Percentiles rank a stretch among this genome's conserved stretches.
These are phyloP conservation scores for Fusarium armeniacum DNA, from an alignment of 2,329 filamentous ascomycete species.

Conservation along the genomic window DNA sequence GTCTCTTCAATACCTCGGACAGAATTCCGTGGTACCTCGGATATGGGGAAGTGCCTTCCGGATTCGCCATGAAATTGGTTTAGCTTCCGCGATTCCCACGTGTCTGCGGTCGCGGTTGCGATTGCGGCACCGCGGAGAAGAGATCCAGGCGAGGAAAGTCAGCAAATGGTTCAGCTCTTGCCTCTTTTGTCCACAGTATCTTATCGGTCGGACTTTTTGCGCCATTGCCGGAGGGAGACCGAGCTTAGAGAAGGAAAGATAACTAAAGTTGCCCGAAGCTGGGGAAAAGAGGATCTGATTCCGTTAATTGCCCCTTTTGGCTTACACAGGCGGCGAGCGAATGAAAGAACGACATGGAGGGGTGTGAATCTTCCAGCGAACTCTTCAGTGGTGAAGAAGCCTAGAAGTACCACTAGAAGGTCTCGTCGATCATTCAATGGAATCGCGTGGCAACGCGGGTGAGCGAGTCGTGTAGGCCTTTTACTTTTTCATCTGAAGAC, in stretches of 20 bases:
- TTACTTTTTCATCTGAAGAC: conserved; percentile 3
- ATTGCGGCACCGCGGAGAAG: conserved; percentile 26
- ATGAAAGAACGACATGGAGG: conserved; percentile 11
- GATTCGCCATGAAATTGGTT: background rate
- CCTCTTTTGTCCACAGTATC: conserved; percentile 3
- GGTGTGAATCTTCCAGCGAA: conserved; percentile 13
- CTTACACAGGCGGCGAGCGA: conserved; percentile 1
- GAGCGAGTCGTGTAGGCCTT: conserved; percentile 34
- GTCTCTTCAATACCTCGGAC: conserved; percentile 14
- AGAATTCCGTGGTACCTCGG: conserved; percentile 25
- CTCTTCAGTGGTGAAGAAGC: conserved; percentile 1
- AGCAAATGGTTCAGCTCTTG: conserved; percentile 1
- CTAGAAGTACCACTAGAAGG: conserved; percentile 4
- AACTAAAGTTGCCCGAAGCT: conserved; percentile 28
- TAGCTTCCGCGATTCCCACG: conserved; percentile 43
- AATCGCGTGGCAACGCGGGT: conserved; percentile 12
- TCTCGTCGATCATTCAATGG: background rate
- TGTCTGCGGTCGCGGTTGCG: conserved; percentile 35
- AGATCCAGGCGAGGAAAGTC: background rate
- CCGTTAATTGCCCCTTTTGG: conserved; percentile 19
- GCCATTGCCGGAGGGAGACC: conserved; percentile 21
- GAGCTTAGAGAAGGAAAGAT: conserved; percentile 11
- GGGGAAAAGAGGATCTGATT: conserved; percentile 15
- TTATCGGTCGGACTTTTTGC: conserved; percentile 13
- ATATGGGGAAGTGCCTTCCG: conserved; percentile 14